These are phyloP conservation scores for Aspergillus diversus DNA, from an alignment of 495 filamentous ascomycete genomes.

Conservation along the genomic window DNA sequence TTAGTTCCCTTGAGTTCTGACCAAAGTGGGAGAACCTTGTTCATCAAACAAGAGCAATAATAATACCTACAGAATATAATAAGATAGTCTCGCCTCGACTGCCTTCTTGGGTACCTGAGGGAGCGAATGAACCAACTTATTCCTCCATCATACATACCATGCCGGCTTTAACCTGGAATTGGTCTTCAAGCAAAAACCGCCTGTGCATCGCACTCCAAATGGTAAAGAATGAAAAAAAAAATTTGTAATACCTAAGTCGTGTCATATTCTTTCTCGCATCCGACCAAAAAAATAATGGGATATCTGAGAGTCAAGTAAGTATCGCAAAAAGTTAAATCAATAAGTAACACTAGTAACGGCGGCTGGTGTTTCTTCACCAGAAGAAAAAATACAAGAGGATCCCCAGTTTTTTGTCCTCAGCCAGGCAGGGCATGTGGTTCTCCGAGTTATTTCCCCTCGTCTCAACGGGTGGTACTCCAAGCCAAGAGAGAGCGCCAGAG, in stretches of 20 bases:
- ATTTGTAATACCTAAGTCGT: neutral
- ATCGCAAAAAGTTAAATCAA: neutral
- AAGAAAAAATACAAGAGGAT: neutral
- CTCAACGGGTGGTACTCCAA: neutral
- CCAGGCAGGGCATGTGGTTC: neutral
- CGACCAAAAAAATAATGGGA: too few relatives aligned
- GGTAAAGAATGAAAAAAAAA: neutral
- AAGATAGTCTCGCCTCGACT: neutral
- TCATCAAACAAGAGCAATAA: too few relatives aligned
- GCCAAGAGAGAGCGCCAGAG: conserved; percentile 5
- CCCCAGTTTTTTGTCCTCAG: neutral
- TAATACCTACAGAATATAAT: neutral
- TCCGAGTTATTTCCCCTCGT: neutral
- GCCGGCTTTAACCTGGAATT: neutral
- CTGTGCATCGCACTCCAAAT: neutral
- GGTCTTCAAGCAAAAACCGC: neutral
- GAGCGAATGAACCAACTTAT: neutral
- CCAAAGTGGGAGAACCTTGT: too few relatives aligned
- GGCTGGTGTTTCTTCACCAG: neutral
- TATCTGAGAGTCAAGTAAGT: neutral
- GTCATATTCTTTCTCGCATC: too few relatives aligned
- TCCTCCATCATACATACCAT: neutral
- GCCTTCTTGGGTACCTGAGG: neutral
- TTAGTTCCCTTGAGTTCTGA: neutral
- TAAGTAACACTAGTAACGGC: too few relatives aligned